Conservation (phyloP, 768 basidiomycete species). For the Xerocomus spinulosus region DNA sequence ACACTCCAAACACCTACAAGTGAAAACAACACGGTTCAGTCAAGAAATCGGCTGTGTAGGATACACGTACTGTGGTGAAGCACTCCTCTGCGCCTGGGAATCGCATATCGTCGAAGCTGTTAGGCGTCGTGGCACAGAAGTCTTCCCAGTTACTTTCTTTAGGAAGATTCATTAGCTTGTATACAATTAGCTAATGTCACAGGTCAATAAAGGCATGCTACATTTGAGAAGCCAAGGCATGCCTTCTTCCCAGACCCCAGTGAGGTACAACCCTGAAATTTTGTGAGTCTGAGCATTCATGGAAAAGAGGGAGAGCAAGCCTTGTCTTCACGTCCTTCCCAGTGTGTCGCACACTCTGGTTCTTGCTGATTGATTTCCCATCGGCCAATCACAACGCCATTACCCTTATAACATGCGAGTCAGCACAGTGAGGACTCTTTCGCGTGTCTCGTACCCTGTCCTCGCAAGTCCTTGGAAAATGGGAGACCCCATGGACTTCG, state of each 20-base stretch:
- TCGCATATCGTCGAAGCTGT: slow-evolving; percentile 17
- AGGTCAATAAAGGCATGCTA: neutral
- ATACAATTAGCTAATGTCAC: slow-evolving; percentile 20
- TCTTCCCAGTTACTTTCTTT: slow-evolving; percentile 25
- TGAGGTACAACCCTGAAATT: slow-evolving; percentile 21
- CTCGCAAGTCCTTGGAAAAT: slow-evolving; percentile 20
- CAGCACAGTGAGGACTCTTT: neutral
- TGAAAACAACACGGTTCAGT: neutral
- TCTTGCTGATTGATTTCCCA: slow-evolving; percentile 26
- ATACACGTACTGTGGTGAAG: slow-evolving; percentile 10
- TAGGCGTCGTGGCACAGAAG: slow-evolving; percentile 34
- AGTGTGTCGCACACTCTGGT: slow-evolving; percentile 25
- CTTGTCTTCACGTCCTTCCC: slow-evolving; percentile 25
- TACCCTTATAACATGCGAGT: slow-evolving; percentile 3
- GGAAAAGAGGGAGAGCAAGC: neutral
- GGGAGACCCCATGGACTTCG: slow-evolving; percentile 18
- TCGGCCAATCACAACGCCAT: slow-evolving; percentile 19
- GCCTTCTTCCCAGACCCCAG: slow-evolving; percentile 21
- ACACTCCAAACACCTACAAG: neutral
- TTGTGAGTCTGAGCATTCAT: neutral
- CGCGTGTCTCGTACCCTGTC: slow-evolving; percentile 11
- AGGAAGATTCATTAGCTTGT: slow-evolving; percentile 25
- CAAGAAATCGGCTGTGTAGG: neutral
- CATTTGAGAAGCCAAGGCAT: neutral
- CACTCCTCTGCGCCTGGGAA: slow-evolving; percentile 21